These are phyloP conservation scores for Rhodotorula diobovata DNA, from an alignment of 768 basidiomycete genomes.

Conservation along the genomic window DNA sequence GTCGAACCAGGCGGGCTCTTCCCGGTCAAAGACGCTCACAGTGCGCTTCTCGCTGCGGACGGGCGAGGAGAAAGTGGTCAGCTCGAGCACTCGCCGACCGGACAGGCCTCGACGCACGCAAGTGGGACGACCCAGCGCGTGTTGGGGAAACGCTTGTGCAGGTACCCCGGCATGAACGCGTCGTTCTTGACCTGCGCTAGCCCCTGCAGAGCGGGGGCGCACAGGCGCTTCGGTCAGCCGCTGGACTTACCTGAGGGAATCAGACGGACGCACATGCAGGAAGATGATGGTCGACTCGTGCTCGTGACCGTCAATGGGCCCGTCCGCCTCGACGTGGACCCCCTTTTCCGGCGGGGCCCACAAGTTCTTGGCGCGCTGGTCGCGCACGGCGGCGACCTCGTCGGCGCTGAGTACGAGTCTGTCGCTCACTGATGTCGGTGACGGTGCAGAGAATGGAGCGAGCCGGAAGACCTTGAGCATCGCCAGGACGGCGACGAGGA, in stretches of 20 bases:
- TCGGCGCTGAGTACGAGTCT: neutral
- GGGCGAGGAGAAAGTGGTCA: too few relatives aligned
- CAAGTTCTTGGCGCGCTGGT: neutral
- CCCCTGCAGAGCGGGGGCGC: conserved; percentile 2
- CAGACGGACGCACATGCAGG: conserved; percentile 13
- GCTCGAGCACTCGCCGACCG: too few relatives aligned
- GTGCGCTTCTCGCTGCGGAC: neutral
- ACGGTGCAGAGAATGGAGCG: too few relatives aligned
- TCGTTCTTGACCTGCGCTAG: conserved; percentile 12
- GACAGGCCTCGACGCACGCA: conserved; percentile 6
- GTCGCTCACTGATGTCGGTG: neutral
- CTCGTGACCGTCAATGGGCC: neutral
- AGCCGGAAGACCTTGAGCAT: neutral
- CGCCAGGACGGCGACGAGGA: neutral
- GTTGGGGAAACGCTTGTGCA: conserved; percentile 13
- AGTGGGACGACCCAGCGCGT: conserved; percentile 29
- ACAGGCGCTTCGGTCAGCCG: neutral
- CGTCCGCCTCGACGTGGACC: neutral
- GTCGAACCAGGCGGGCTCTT: conserved; percentile 27
- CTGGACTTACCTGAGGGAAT: too few relatives aligned
- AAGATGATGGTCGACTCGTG: conserved; percentile 36
- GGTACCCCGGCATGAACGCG: conserved; percentile 2
- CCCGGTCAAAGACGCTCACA: neutral
- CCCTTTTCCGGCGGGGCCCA: conserved; percentile 27
- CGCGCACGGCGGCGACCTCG: neutral